Evolutionary conservation across 805 yeast species (phyloP).

Genomic region (Hanseniaspora valbyensis): DNA sequence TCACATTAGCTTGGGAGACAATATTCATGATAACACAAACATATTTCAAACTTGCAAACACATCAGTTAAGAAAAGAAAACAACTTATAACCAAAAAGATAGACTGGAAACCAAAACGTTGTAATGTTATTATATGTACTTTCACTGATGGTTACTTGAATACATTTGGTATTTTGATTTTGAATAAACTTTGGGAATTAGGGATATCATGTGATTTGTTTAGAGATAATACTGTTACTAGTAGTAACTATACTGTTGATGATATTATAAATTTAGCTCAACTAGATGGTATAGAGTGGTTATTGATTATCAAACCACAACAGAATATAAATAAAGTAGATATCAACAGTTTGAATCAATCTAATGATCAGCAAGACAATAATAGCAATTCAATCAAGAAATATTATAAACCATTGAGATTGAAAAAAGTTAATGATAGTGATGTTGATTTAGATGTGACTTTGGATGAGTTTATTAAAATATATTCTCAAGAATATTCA

Average conservation of each 20-base stretch:
- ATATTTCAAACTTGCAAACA: constrained; percentile 33
- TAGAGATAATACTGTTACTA: constrained; percentile 21
- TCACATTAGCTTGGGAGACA: constrained; percentile 67
- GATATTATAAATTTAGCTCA: constrained; percentile 55
- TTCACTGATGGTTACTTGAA: constrained; percentile 46
- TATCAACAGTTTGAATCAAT: constrained; percentile 13
- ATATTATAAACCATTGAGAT: constrained; percentile 63
- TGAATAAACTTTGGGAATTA: constrained; percentile 60
- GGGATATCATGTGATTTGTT: constrained; percentile 68
- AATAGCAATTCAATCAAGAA: constrained; percentile 29
- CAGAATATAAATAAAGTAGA: constrained; percentile 21
- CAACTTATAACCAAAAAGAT: constrained; percentile 29
- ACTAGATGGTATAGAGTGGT: constrained; percentile 62
- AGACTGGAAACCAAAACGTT: constrained; percentile 50
- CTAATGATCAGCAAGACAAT: constrained; percentile 4
- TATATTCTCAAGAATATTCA: constrained; percentile 26
- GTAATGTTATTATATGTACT: constrained; percentile 73
- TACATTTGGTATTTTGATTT: constrained; percentile 51
- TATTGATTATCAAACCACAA: constrained; percentile 67
- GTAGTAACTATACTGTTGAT: constrained; percentile 43
- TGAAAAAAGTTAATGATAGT: constrained; percentile 50
- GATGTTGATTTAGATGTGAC: constrained; percentile 60
- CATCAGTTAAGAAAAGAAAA: constrained; percentile 28
- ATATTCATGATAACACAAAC: constrained; percentile 42
- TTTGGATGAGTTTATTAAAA: constrained; percentile 48